A percentile compares a stretch with the other conserved stretches of the same genome.
These are phyloP conservation scores for Thelephora terrestris DNA, from an alignment of 1,284 basidiomycete genomes.

Conservation along the genomic window DNA sequence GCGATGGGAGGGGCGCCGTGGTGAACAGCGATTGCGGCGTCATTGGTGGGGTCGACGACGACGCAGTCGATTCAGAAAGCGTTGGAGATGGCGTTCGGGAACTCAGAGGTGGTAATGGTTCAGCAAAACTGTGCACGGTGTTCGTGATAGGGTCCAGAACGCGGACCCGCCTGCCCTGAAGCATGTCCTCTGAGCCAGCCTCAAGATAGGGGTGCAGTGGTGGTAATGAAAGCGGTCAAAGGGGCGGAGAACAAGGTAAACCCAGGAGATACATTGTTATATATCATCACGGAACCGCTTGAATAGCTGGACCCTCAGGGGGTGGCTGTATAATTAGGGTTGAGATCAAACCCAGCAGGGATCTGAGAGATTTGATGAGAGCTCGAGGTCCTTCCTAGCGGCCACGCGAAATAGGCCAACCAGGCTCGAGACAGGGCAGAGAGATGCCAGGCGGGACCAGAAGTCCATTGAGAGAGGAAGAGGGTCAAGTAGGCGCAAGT, in stretches of 20 bases:
- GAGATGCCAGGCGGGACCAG: too few relatives aligned
- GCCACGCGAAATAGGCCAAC: too few relatives aligned
- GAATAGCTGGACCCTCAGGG: too few relatives aligned
- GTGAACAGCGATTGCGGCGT: neutral
- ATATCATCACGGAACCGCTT: too few relatives aligned
- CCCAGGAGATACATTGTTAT: too few relatives aligned
- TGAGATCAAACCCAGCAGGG: too few relatives aligned
- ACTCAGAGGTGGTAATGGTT: neutral
- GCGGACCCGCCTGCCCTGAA: neutral
- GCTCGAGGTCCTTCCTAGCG: too few relatives aligned
- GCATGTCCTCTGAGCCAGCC: neutral
- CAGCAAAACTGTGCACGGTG: neutral
- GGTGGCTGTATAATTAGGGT: too few relatives aligned
- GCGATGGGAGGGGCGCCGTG: neutral
- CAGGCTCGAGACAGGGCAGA: too few relatives aligned
- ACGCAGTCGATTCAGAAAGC: neutral
- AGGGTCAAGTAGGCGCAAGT: too few relatives aligned
- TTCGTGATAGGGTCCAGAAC: neutral
- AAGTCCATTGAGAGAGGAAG: too few relatives aligned
- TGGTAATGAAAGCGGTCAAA: neutral
- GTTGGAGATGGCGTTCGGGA: neutral
- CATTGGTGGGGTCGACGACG: neutral
- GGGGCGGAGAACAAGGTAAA: neutral
- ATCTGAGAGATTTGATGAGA: too few relatives aligned
- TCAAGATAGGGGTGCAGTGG: neutral